Evolutionary conservation across 176 grass and related monocot genomes (phyloP).

Genomic region (Tillandsia fasciculata): DNA sequence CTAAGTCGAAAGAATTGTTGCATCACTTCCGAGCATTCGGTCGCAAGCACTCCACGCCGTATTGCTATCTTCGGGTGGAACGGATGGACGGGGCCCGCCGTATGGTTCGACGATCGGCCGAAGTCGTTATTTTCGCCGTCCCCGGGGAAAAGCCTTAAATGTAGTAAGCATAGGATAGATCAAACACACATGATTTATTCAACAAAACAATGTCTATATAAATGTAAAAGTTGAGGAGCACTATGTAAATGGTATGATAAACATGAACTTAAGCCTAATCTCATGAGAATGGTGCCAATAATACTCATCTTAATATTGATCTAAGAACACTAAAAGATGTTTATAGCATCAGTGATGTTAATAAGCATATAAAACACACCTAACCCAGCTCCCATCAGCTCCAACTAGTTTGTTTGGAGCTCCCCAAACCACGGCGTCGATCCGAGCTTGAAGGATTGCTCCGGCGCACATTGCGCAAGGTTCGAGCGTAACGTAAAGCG

Average conservation of each 20-base stretch:
- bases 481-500: constrained; percentile 91
- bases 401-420: constrained; percentile 91
- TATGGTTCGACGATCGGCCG: constrained; percentile 29
- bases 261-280: not conserved
- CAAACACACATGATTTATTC: too few species aligned
- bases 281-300: not conserved
- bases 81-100: constrained; percentile 55
- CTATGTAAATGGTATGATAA: too few species aligned
- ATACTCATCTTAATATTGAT: not conserved
- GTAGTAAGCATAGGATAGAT: not conserved
- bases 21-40: constrained; percentile 71
- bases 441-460: constrained; percentile 91
- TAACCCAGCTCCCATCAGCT: constrained; percentile 98
- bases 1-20: constrained; percentile 83
- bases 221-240: too few species aligned
- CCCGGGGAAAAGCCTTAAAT: constrained; percentile 65
- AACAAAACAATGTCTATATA: too few species aligned
- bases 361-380: constrained; percentile 32
- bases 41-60: constrained; percentile 58
- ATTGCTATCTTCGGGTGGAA: constrained; percentile 87
- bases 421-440: constrained; percentile 91
- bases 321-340: not conserved
- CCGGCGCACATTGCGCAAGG: constrained; percentile 97
- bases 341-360: not conserved
- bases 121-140: constrained; percentile 46